Percentiles rank a stretch among this genome's conserved stretches.
Evolutionary conservation across 306 rosid species (phyloP).

Genomic region (Begonia peltatifolia): DNA sequence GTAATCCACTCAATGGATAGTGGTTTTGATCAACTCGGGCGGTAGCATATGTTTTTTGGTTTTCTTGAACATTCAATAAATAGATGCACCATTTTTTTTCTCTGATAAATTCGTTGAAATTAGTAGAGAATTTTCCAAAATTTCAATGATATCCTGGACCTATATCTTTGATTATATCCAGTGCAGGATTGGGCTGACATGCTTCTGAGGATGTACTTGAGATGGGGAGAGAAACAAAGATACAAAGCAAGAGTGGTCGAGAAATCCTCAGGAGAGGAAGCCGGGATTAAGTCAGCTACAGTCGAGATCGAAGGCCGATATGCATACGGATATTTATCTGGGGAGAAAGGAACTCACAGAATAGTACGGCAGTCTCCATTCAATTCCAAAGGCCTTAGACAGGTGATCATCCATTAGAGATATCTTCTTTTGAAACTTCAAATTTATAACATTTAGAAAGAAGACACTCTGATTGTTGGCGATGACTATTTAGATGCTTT

Average conservation of each 20-base stretch:
- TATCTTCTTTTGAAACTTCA: too few relatives aligned
- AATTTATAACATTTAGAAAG: too few relatives aligned
- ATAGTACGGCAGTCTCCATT: conserved; percentile 90
- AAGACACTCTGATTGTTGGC: too few relatives aligned
- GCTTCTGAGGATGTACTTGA: conserved; percentile 91
- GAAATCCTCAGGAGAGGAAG: conserved; percentile 89
- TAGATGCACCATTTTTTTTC: too few relatives aligned
- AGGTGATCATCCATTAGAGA: conserved; percentile 24
- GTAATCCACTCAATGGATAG: too few relatives aligned
- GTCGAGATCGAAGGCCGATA: conserved; percentile 89
- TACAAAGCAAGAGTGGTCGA: conserved; percentile 83
- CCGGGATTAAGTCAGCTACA: conserved; percentile 93
- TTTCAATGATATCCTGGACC: conserved; percentile 12
- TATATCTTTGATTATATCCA: conserved; percentile 40
- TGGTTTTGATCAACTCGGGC: too few relatives aligned
- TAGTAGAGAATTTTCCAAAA: too few relatives aligned
- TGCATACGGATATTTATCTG: conserved; percentile 91
- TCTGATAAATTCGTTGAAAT: too few relatives aligned
- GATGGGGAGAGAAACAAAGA: conserved; percentile 93
- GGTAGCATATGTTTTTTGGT: too few relatives aligned
- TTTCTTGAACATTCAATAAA: too few relatives aligned
- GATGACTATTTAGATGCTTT: too few relatives aligned
- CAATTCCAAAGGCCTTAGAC: conserved; percentile 92
- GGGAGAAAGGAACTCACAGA: conserved; percentile 97
- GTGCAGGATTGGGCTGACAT: conserved; percentile 99